Conservation (phyloP, 2,329 filamentous ascomycete genomes). For the Chaetomium sp. region DNA sequence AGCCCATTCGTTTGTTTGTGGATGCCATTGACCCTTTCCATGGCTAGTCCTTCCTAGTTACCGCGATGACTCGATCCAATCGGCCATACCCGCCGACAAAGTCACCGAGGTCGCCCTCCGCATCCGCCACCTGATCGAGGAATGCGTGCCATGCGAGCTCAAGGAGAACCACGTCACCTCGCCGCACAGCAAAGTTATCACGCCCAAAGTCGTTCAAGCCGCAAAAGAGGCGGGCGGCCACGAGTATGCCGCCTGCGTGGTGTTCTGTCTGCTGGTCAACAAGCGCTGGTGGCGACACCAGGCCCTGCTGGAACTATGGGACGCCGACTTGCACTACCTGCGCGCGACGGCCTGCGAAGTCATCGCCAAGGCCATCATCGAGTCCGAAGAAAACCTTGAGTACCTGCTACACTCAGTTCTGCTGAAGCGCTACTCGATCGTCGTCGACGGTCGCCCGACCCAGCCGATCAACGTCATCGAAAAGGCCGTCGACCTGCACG, state of each 20-base stretch:
- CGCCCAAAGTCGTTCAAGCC: conserved; percentile 67
- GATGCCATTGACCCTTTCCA: background rate
- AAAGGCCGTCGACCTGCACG: conserved; percentile 87
- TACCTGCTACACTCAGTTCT: conserved; percentile 77
- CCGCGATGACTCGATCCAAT: conserved; percentile 50
- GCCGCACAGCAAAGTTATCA: conserved; percentile 82
- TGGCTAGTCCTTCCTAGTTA: conserved; percentile 58
- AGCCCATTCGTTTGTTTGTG: background rate
- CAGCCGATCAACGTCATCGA: conserved; percentile 83
- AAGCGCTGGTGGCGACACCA: conserved; percentile 73
- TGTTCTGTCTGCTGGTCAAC: conserved; percentile 72
- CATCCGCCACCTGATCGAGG: conserved; percentile 83
- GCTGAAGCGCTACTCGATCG: conserved; percentile 80
- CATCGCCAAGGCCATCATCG: conserved; percentile 83
- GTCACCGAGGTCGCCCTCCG: conserved; percentile 88
- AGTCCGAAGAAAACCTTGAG: conserved; percentile 69
- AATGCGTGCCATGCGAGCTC: conserved; percentile 84
- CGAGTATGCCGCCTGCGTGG: conserved; percentile 71
- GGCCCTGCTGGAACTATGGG: conserved; percentile 78
- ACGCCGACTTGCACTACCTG: conserved; percentile 74
- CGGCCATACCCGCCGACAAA: conserved; percentile 66
- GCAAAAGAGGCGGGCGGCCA: conserved; percentile 74
- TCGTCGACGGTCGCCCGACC: conserved; percentile 65
- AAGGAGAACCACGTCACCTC: conserved; percentile 67
- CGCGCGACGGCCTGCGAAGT: conserved; percentile 82